These are phyloP conservation scores for Ophiorrhiza pumila DNA, from an alignment of 257 asterid species.

Conservation along the genomic window DNA sequence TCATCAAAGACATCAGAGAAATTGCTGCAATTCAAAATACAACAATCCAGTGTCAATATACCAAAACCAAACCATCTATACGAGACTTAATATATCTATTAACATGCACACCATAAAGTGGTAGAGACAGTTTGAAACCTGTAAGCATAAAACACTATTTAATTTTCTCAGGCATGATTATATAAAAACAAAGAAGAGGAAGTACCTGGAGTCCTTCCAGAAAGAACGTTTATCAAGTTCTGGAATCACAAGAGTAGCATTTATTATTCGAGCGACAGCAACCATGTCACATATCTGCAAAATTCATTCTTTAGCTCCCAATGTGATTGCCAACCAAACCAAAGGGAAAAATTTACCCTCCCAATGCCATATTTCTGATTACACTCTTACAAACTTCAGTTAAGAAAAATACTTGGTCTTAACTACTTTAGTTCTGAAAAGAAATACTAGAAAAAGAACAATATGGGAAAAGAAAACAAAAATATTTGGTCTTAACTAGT, in stretches of 20 bases:
- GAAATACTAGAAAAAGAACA: not conserved
- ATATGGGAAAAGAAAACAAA: not conserved
- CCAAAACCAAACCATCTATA: not conserved
- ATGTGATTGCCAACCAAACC: too few species aligned
- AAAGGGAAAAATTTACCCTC: not conserved
- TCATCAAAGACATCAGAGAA: conserved; percentile 95
- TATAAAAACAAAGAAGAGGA: not conserved
- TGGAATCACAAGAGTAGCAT: conserved; percentile 97
- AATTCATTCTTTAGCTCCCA: conserved; percentile 10
- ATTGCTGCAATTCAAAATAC: conserved; percentile 55
- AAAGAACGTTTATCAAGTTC: conserved; percentile 89
- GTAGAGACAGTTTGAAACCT: not conserved
- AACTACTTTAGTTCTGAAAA: not conserved
- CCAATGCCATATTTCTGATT: not conserved
- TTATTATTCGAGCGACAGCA: conserved; percentile 88
- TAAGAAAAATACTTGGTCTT: not conserved
- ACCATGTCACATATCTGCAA: conserved; percentile 98
- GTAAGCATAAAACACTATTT: not conserved
- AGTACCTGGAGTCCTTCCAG: conserved; percentile 93
- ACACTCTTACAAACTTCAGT: not conserved
- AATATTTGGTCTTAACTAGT: not conserved
- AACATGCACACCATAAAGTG: not conserved
- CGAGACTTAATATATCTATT: not conserved
- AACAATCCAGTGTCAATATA: conserved; percentile 15
- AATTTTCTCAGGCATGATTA: not conserved